phyloP scores from a whole-genome alignment of 129 eudicot genomes.

The Logfia minima region DNA sequence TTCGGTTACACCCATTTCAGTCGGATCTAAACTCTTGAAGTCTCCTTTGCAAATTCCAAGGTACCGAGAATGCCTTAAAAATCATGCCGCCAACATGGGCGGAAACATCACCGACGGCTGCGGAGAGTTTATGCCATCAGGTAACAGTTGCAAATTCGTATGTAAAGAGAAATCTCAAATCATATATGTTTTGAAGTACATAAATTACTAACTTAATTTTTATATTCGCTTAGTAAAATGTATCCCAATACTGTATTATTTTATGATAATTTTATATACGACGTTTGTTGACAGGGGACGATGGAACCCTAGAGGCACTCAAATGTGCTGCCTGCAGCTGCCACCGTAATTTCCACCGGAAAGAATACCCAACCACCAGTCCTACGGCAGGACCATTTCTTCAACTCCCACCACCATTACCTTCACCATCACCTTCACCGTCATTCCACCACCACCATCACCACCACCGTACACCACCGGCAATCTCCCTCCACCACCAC shows the following conservation, averaged over 20 bases:
- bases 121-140: conserved; percentile 94
- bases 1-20: conserved; percentile 45
- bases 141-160: background rate
- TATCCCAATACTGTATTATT: too few species aligned
- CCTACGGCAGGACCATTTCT: conserved; percentile 48
- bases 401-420: conserved; percentile 63
- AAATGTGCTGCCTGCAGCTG: conserved; percentile 95
- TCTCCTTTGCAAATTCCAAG: conserved; percentile 33
- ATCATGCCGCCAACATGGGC: conserved; percentile 87
- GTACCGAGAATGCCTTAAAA: conserved; percentile 84
- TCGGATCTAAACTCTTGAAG: conserved; percentile 53
- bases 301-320: conserved; percentile 86
- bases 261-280: too few species aligned
- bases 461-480: conserved; percentile 42
- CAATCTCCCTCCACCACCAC: conserved; percentile 28
- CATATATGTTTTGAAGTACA: too few species aligned
- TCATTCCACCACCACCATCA: conserved; percentile 45
- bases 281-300: conserved; percentile 43
- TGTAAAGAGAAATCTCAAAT: too few species aligned
- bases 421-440: conserved; percentile 50
- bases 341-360: conserved; percentile 97
- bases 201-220: too few species aligned
- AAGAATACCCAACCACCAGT: conserved; percentile 43
- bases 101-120: conserved; percentile 93
- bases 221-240: too few species aligned